Base-by-base conservation (phyloP, 805 yeast genomes). In the Yarrowia alimentaria region DNA sequence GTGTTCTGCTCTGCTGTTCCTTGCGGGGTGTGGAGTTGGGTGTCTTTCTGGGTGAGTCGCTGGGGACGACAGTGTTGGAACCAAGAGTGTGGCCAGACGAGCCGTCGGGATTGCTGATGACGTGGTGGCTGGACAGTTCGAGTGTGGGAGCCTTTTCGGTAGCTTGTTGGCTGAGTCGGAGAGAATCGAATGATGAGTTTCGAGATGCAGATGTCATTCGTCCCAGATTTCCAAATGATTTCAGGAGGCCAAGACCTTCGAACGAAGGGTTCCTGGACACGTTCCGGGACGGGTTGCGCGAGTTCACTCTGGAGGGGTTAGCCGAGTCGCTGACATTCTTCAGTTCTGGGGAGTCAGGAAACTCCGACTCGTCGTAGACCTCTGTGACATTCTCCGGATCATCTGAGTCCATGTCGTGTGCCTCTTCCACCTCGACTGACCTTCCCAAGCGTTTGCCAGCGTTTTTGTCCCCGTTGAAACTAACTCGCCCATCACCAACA, bases 1-100 rank as follows among this genome's bases (percentile, higher is more conserved):
- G 95, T 0, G 95, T 85, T 67, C 95, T 48, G 6, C 33, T 40
- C 17, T 29, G 47, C 24, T 40, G 47, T 11, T 40, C 47, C 25
- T 28, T 40, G 16, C 33, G 32, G 8, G 47, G 33, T 5, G 47
- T 26, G 14, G 47, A 9, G 13, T 18, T 40, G 25, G 33, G 47
- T 1, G 32, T 28, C 9, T 40, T 18, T 13, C 28, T 24, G 10
- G 22, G 24, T 10, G 47, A 10, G 10, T 40, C 47, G n/a, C 13
- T 20, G 4, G 32, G 25, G 19, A 40, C 33, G 6, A 40, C 47
- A 2, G 47, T 40, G 19, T 40, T 40, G 25, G 18, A 16, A 10
- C 47, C 33, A 6, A 40, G 33, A 13, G 47, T 40, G 7, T 40
- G 47, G 19, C 47, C 33, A 1, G 47, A 40, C 10, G 47, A 40